A percentile compares a stretch with the other conserved stretches of the same genome.
Evolutionary conservation across 352 stramenopile species (phyloP).

Genomic region (Globisporangium megalacanthum): DNA sequence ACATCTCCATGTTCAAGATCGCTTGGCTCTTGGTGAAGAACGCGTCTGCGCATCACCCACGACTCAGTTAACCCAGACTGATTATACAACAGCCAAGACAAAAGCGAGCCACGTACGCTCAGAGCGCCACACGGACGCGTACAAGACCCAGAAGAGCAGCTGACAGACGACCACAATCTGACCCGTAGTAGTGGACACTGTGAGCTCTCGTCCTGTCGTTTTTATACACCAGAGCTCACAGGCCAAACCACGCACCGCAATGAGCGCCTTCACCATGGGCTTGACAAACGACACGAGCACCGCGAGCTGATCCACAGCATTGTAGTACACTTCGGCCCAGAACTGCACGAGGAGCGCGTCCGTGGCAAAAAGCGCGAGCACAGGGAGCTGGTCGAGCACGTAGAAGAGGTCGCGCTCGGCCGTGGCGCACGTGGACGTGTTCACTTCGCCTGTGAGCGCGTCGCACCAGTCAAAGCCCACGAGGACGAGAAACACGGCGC

Average conservation of each 20-base stretch:
- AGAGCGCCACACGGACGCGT: conserved; percentile 60
- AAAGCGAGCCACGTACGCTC: conserved; percentile 41
- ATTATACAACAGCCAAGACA: background rate
- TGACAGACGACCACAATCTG: conserved; percentile 60
- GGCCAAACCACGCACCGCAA: conserved; percentile 36
- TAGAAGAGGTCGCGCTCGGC: conserved; percentile 81
- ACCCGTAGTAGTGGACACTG: background rate
- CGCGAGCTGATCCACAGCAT: conserved; percentile 69
- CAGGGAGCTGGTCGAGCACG: conserved; percentile 77
- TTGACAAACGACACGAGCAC: conserved; percentile 64
- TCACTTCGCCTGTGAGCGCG: conserved; percentile 64
- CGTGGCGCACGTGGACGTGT: conserved; percentile 41
- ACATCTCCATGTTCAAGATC: conserved; percentile 80
- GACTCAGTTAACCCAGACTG: background rate
- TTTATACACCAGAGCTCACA: background rate
- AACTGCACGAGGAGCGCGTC: conserved; percentile 84
- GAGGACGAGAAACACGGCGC: conserved; percentile 63
- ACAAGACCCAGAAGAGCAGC: conserved; percentile 72
- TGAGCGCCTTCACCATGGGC: conserved; percentile 54
- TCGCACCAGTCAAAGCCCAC: conserved; percentile 81
- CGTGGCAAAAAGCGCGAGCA: conserved; percentile 76
- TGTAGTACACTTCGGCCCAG: conserved; percentile 88
- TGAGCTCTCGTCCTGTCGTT: background rate
- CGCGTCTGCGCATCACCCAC: conserved; percentile 27
- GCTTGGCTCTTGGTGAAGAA: conserved; percentile 79